These are phyloP conservation scores for Tilletia indica DNA, from an alignment of 1,284 basidiomycete species.

Conservation along the genomic window DNA sequence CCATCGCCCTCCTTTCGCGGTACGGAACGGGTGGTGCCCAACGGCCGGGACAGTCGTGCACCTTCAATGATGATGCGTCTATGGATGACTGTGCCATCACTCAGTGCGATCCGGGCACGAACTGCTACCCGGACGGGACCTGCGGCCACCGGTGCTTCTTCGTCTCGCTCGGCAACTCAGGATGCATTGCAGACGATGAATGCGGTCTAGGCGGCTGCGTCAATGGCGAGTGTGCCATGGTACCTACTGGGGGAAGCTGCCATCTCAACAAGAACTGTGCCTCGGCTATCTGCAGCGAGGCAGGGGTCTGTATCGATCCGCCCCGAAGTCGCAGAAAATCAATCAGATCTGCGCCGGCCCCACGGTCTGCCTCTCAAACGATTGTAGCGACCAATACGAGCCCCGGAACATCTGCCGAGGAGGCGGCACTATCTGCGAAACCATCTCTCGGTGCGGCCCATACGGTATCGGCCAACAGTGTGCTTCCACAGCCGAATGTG, in stretches of 20 bases:
- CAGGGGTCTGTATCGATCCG: not conserved
- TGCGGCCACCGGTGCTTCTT: not conserved
- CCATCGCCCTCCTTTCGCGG: not conserved
- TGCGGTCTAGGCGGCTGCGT: not conserved
- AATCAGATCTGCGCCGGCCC: not conserved
- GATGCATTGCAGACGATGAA: not conserved
- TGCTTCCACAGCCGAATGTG: not conserved
- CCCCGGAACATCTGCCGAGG: conserved; percentile 5
- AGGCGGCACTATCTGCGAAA: conserved; percentile 1
- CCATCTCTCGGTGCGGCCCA: not conserved
- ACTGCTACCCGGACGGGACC: not conserved
- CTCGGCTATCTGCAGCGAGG: not conserved
- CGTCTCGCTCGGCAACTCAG: not conserved
- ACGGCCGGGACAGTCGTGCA: not conserved
- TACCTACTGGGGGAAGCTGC: not conserved
- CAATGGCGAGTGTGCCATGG: not conserved
- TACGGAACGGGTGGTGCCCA: not conserved
- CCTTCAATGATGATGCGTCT: not conserved
- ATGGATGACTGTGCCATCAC: not conserved
- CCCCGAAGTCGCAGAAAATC: not conserved
- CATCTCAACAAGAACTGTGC: not conserved
- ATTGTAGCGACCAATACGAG: not conserved
- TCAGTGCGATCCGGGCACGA: not conserved
- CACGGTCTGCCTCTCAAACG: not conserved
- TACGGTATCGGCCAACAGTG: not conserved